Evolutionary conservation across 2,329 filamentous ascomycete genomes (phyloP), one percentile per base, ranked within the genome.

Genomic region (Colletotrichum tabaci): DNA sequence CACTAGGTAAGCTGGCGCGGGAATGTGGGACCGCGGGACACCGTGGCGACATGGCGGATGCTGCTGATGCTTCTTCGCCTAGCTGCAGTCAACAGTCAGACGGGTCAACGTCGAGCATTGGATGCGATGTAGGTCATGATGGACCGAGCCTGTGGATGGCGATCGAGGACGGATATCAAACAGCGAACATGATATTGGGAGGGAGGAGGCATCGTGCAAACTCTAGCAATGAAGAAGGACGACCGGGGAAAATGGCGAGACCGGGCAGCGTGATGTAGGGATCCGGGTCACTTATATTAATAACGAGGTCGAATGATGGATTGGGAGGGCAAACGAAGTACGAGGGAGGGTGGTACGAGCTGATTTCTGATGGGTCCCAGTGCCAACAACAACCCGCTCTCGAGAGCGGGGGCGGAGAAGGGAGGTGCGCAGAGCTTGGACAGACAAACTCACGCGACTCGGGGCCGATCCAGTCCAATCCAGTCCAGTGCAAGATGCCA

Each of bases 261-360:
- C 2, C 2, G 13, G 13, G 7, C 0, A 2, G 2, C 16, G 15
- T 13, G 10, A 9, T 49, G 63, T 57, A 44, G 67, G 67, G 63
- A 71, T 56, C 18, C 56, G 50, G n/a, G 30, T 46, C 63, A 50
- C 30, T 71, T 71, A 71, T 71, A 71, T 67, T 71, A 57, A 71
- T 67, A 71, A 67, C 12, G 56, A 12, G 44, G 50, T 40, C 40
- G 35, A 49, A 67, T n/a, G 40, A 61, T 42, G 23, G 63, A 53
- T 12, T 13, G 4, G 13, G n/a, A 18, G 16, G 2, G 35, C 21
- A 9, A 12, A 18, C 6, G 16, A 35, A 2, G n/a, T 3, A 18
- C n/a, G 23, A n/a, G 30, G 9, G 8, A 23, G 42, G 23, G 67
- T 67, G 62, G 62, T 56, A 55, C 55, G 67, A 66, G 61, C 44